Evolutionary conservation across 169 alveolate species (phyloP), one percentile per base, ranked within the genome.

Genomic region (Plasmodium adleri): DNA sequence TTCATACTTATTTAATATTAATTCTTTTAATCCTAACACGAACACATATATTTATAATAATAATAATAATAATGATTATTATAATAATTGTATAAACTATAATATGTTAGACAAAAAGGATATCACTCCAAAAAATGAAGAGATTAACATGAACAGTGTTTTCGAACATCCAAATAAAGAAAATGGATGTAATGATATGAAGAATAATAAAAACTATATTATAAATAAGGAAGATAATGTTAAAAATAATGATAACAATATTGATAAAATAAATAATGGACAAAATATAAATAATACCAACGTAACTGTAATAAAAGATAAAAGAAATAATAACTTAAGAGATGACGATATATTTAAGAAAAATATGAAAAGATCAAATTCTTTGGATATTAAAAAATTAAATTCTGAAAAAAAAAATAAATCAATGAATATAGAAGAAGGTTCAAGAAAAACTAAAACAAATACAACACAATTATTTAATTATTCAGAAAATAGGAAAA

Each of bases 401-500:
- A 73, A 50, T 13, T 60, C 49, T n/a, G 47, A 39, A 39, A 68
- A 47, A 15, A 54, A 58, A 17, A 6, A 47, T 20, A 54, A 17
- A 26, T 22, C 67, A 7, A 63, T 39, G 17, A 58, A 22, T 28
- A 20, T 32, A 5, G 50, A 9, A 9, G 26, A 45, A 0, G 45
- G 8, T 49, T 32, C 28, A 62, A 56, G 72, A 1, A 83, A 83
- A 20, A 68, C 54, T 58, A 83, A 54, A 60, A 56, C 64, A 3
- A 39, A 39, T 39, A 39, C 47, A 39, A 64, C 89, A 49, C 75
- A 83, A 50, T 68, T 83, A 83, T 68, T 83, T 28, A 83, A 83
- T 63, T 83, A 83, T 50, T 32, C 85, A 3, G 85, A 47, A 68
- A 68, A 83, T 59, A 83, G 45, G 45, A 83, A 83, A 5, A 76